Base-by-base conservation (phyloP, 2,329 filamentous ascomycete genomes). In the Coniochaeta sp. region DNA sequence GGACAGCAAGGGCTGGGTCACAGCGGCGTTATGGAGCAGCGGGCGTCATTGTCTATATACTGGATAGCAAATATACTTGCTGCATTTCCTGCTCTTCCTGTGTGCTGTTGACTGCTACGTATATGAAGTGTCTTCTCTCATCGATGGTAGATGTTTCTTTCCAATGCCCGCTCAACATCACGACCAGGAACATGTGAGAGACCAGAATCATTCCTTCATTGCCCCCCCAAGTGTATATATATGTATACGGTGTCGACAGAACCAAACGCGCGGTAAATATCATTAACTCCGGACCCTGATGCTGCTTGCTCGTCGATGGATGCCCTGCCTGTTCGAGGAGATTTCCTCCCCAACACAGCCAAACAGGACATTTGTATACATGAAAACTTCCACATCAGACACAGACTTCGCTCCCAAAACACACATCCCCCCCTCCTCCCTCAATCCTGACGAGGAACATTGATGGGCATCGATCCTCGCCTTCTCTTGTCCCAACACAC, bases 31-130 rank as follows among this genome's bases (percentile, higher is more conserved):
- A 0, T 83, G 83, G 59, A 80, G 72, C 60, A 82, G 78, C 1
- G 80, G 82, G 0, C 77, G 78, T 5, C 83, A 70, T 22, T 24
- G 4, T n/a, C 16, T 9, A 5, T 40, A 10, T 80, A 70, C 69
- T 83, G 81, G 0, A 84, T 83, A 60, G 86, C 83, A n/a, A 83
- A 76, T 54, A 87, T 81, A 0, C 82, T 85, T 0, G 84, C n/a
- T n/a, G n/a, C n/a, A n/a, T 87, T 17, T 4, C 6, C 3, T 22
- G 12, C 19, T 42, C 40, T 10, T 19, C n/a, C 6, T 2, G 19
- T 22, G 19, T 5, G 3, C 7, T 42, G 4, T 42, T 28, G 47
- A 54, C 24, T 24, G 47, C 22, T 54, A 54, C 47, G 47, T 54
- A 54, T 24, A 54, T 28, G 24, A 19, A 14, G n/a, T n/a, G 12